These are phyloP conservation scores for Globisporangium barbulae DNA, from an alignment of 352 stramenopile species.

Conservation along the genomic window DNA sequence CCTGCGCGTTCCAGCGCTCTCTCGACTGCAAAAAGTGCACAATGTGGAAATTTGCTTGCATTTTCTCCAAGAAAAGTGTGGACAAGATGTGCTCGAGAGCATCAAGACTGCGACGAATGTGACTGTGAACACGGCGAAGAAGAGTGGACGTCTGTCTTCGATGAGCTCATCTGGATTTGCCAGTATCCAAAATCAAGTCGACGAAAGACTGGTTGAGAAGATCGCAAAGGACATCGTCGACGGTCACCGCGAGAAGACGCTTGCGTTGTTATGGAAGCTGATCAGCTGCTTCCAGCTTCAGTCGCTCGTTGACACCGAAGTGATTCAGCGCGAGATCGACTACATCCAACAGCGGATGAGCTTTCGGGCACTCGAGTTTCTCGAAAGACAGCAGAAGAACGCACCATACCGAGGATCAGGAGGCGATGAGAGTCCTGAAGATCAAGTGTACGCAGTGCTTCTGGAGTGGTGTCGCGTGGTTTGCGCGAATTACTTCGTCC, in stretches of 20 bases:
- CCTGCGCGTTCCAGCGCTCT: slow-evolving; percentile 92
- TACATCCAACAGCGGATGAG: slow-evolving; percentile 69
- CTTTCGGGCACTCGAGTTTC: slow-evolving; percentile 60
- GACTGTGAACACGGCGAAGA: slow-evolving; percentile 10
- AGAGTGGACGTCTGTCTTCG: slow-evolving; percentile 20
- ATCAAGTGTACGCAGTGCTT: slow-evolving; percentile 71
- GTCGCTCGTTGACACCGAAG: slow-evolving; percentile 74
- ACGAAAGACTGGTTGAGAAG: slow-evolving; percentile 54
- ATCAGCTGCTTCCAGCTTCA: slow-evolving; percentile 90
- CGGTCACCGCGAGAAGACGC: slow-evolving; percentile 92
- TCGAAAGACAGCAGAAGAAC: slow-evolving; percentile 38
- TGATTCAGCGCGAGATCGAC: slow-evolving; percentile 77
- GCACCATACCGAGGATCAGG: slow-evolving; percentile 25
- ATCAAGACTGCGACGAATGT: slow-evolving; percentile 33
- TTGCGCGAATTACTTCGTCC: slow-evolving; percentile 88
- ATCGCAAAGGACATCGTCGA: slow-evolving; percentile 95
- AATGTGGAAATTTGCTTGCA: slow-evolving; percentile 93
- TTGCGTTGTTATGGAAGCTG: slow-evolving; percentile 94
- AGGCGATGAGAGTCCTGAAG: slow-evolving; percentile 22
- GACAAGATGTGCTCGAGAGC: slow-evolving; percentile 45
- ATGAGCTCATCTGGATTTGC: slow-evolving; percentile 38
- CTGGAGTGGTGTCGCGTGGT: slow-evolving; percentile 92
- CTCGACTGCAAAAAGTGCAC: slow-evolving; percentile 95
- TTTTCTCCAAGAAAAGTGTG: slow-evolving; percentile 76
- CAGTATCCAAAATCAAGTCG: slow-evolving; percentile 44